A percentile compares a stretch with the other conserved stretches of the same genome.
phyloP scores from a whole-genome alignment of 2,329 filamentous ascomycete genomes.

The Penicillium brevicompactum region DNA sequence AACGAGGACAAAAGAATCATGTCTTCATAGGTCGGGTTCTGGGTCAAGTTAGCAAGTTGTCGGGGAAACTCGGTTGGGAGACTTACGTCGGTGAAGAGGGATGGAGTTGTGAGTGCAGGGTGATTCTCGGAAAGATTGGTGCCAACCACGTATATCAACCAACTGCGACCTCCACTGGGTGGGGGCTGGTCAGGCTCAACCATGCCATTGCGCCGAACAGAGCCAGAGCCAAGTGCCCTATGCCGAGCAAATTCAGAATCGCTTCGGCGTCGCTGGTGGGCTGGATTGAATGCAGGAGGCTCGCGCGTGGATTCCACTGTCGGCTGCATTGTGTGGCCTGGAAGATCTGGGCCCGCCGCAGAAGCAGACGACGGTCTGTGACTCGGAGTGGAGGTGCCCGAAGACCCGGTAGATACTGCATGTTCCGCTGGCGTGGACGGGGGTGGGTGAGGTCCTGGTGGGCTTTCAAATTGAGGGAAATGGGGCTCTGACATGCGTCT shows the following conservation, averaged over 20 bases:
- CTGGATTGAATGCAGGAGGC: constrained; percentile 42
- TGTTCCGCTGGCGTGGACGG: constrained; percentile 65
- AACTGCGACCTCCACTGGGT: constrained; percentile 60
- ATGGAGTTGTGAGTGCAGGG: constrained; percentile 69
- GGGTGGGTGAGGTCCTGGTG: constrained; percentile 61
- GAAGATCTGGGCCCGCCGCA: constrained; percentile 38
- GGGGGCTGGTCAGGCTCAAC: constrained; percentile 59
- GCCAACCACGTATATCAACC: constrained; percentile 72
- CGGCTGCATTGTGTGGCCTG: constrained; percentile 40
- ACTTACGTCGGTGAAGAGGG: constrained; percentile 68
- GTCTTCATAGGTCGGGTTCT: constrained; percentile 69
- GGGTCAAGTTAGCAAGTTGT: constrained; percentile 16
- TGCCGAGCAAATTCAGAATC: constrained; percentile 61
- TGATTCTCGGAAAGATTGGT: constrained; percentile 71
- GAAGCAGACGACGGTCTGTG: constrained; percentile 52
- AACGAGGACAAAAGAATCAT: constrained; percentile 70
- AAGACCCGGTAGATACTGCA: constrained; percentile 57
- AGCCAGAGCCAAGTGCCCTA: constrained; percentile 61
- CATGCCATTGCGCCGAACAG: constrained; percentile 64
- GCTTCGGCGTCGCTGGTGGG: constrained; percentile 58
- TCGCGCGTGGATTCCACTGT: constrained; percentile 46
- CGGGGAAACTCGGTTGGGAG: background rate
- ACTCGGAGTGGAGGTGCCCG: constrained; percentile 53
- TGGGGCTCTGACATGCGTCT: constrained; percentile 37
- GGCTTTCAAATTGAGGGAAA: constrained; percentile 53